Evolutionary conservation across 192 early-diverging fungal genomes (phyloP).

Genomic region (Mortierella antarctica): DNA sequence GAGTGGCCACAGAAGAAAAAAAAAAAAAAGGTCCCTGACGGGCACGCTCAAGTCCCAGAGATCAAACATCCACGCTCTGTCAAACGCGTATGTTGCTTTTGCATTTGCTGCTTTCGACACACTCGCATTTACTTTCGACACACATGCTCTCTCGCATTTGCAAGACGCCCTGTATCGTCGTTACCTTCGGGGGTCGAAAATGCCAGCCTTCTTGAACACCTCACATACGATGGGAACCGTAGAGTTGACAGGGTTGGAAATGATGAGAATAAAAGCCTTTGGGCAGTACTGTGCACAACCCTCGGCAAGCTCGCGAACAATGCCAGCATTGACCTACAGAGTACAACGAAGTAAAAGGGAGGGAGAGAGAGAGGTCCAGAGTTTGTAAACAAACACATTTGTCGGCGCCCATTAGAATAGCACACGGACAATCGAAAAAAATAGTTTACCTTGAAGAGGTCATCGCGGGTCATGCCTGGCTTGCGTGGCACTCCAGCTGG

Average conservation of each 20-base stretch:
- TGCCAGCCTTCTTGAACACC: constrained; percentile 86
- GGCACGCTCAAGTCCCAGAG: too few species aligned
- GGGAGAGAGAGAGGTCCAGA: background rate
- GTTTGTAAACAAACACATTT: background rate
- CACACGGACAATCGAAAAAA: constrained; percentile 2
- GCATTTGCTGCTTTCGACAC: too few species aligned
- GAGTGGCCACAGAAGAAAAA: background rate
- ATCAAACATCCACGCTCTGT: too few species aligned
- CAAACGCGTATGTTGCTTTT: too few species aligned
- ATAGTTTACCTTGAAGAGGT: constrained; percentile 85
- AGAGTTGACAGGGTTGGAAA: constrained; percentile 99
- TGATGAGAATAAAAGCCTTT: constrained; percentile 87
- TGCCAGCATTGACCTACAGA: constrained; percentile 91
- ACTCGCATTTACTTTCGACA: too few species aligned
- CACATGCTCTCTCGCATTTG: too few species aligned
- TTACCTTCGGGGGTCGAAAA: constrained; percentile 83
- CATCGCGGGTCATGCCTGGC: constrained; percentile 98
- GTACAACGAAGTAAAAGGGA: constrained; percentile 3
- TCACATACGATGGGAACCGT: constrained; percentile 96
- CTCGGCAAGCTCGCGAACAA: constrained; percentile 86
- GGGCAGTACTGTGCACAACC: constrained; percentile 83
- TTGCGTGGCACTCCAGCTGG: constrained; percentile 97
- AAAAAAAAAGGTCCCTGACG: background rate
- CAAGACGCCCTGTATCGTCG: too few species aligned
- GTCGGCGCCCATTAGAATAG: too few species aligned